Percentiles rank a stretch among this genome's conserved stretches.
These are phyloP conservation scores for Arabidopsis arenosa DNA, from an alignment of 345 rosid genomes.

Conservation along the genomic window DNA sequence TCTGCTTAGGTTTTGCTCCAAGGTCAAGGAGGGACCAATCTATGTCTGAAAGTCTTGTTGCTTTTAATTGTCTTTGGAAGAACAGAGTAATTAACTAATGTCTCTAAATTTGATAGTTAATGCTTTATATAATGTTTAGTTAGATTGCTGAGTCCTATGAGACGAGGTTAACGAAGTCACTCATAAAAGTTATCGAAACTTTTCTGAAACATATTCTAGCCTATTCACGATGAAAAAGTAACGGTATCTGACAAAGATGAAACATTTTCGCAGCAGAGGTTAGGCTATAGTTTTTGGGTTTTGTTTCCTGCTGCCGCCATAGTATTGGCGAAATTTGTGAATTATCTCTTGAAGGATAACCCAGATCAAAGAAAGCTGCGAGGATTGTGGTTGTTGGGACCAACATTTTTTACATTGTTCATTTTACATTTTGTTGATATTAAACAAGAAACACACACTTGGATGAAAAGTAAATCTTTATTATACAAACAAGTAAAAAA, in stretches of 20 bases:
- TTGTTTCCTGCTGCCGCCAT: no score
- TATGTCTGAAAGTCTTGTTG: slow-evolving; percentile 8
- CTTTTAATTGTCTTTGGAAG: not conserved
- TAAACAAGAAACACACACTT: not conserved
- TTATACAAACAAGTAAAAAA: not conserved
- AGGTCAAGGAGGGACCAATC: slow-evolving; percentile 23
- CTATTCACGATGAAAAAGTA: not conserved
- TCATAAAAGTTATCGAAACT: not conserved
- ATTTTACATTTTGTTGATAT: not conserved
- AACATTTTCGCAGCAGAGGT: not conserved
- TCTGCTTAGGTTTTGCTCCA: slow-evolving; percentile 29
- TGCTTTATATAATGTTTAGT: not conserved
- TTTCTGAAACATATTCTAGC: not conserved
- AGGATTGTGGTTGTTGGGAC: no score
- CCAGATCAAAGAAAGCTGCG: no score
- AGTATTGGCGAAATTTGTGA: no score
- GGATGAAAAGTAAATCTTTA: not conserved
- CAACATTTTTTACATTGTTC: no score
- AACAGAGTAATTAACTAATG: not conserved
- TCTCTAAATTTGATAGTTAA: slow-evolving; percentile 1
- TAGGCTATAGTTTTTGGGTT: not conserved
- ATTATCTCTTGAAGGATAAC: no score
- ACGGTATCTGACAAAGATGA: not conserved
- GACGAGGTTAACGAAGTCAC: slow-evolving; percentile 9
- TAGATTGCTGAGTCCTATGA: not conserved